Evolutionary conservation across 164 flowering plant genomes (phyloP).

Genomic region (Malania oleifera): DNA sequence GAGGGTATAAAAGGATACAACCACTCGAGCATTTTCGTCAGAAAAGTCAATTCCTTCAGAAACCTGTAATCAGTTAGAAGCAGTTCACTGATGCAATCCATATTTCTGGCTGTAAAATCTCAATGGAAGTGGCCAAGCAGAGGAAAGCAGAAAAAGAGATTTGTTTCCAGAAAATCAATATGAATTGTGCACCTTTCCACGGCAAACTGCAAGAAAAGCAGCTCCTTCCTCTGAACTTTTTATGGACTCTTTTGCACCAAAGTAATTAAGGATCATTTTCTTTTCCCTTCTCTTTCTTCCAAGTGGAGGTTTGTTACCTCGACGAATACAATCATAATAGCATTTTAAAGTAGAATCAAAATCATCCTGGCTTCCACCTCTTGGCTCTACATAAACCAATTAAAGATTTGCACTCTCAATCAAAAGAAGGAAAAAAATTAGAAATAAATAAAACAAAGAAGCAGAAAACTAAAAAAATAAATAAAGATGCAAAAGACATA

Average conservation of each 20-base stretch:
- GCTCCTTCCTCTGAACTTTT: slow-evolving; percentile 47
- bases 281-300: slow-evolving; percentile 48
- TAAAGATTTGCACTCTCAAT: slow-evolving; percentile 7
- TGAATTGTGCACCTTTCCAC: slow-evolving; percentile 73
- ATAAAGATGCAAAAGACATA: too few species aligned
- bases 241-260: slow-evolving; percentile 14
- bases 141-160: background rate
- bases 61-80: slow-evolving; percentile 44
- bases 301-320: slow-evolving; percentile 23
- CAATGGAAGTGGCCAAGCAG: background rate
- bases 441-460: background rate
- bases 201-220: slow-evolving; percentile 91
- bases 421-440: background rate
- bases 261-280: slow-evolving; percentile 27
- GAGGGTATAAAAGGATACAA: slow-evolving; percentile 74
- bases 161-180: background rate
- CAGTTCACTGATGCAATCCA: background rate
- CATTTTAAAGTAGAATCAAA: slow-evolving; percentile 67
- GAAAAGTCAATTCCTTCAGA: slow-evolving; percentile 98
- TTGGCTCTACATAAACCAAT: slow-evolving; percentile 55
- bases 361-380: slow-evolving; percentile 77
- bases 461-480: background rate
- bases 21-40: slow-evolving; percentile 90
- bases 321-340: slow-evolving; percentile 57
- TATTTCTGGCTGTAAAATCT: background rate